Base-by-base conservation (phyloP, 805 yeast species). In the Metschnikowia hibisci region DNA sequence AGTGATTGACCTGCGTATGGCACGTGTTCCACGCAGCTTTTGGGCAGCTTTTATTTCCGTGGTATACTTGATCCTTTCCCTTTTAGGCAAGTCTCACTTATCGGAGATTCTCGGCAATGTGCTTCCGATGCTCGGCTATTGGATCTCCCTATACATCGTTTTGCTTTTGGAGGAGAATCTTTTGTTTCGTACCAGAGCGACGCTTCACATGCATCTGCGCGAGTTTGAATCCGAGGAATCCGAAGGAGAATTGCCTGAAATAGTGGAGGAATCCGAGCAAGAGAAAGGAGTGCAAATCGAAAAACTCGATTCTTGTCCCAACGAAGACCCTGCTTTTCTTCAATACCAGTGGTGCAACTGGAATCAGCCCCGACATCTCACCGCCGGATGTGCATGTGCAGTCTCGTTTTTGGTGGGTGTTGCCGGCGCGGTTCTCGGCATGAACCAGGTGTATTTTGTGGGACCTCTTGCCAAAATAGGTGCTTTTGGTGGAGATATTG, bases 321-420 rank as follows among this genome's bases (percentile, higher is more conserved):
- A 10, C 10, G 23, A 48, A 32, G 29, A 46, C 28, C 6, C 22
- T 6, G 22, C 22, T 20, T 20, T 20, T 20, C 22, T n/a, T n/a
- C 32, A 14, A 9, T 66, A 64, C 52, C 62, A 64, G 36, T 65
- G 69, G 67, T 38, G 48, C 8, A 38, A 46, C 22, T 65, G 69
- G 69, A 49, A 66, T 42, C 38, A 52, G 12, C 62, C 62, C 1
- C 25, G 42, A n/a, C 41, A 50, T 5, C 56, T 62, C 39, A 61
- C 58, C 4, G 37, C 40, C 6, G 58, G 60, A 2, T 42, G 45
- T 14, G 57, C 58, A 1, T 46, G 53, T 12, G 40, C 44, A 3
- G 36, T 31, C 1, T 46, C 56, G 2, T 51, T 55, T 29, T 28
- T 30, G 16, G 37, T 34, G 34, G 60, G 60, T 0, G 60, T 45